phyloP scores from a whole-genome alignment of 1,284 basidiomycete genomes.

The Cutaneotrichosporon spelunceum region DNA sequence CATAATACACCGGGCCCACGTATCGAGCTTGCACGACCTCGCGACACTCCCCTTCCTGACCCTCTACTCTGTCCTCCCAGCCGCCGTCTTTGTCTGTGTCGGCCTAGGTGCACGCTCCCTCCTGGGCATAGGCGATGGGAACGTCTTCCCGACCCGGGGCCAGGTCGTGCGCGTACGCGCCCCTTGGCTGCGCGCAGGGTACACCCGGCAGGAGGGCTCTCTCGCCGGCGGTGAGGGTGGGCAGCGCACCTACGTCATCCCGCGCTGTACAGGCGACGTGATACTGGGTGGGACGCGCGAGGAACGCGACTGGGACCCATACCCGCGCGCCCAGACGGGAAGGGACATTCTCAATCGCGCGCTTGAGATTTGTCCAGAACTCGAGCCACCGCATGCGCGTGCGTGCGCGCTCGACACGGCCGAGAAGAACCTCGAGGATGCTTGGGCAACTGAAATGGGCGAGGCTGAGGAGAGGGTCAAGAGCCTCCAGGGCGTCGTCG shows the following conservation, averaged over 20 bases:
- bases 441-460: not conserved
- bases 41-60: constrained; percentile 18
- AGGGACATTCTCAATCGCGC: constrained; percentile 39
- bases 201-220: constrained; percentile 44
- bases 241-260: constrained; percentile 49
- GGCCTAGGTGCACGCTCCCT: constrained; percentile 58
- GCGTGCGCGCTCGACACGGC: not conserved
- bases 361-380: constrained; percentile 40
- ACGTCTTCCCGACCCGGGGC: constrained; percentile 58
- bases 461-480: not conserved
- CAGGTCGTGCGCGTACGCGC: constrained; percentile 58
- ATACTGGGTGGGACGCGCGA: constrained; percentile 50
- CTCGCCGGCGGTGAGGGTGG: constrained; percentile 47
- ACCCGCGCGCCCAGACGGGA: constrained; percentile 34
- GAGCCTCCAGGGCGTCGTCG: constrained; percentile 26
- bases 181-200: constrained; percentile 44
- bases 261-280: constrained; percentile 45
- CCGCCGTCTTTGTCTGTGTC: constrained; percentile 65
- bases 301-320: constrained; percentile 42
- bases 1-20: constrained; percentile 31
- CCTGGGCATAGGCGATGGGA: constrained; percentile 54
- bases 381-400: constrained; percentile 24
- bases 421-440: constrained; percentile 2
- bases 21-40: constrained; percentile 28
- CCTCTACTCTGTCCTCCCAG: constrained; percentile 36